Conservation (phyloP, 2,329 filamentous ascomycete species). For the Curvularia verruculosa region DNA sequence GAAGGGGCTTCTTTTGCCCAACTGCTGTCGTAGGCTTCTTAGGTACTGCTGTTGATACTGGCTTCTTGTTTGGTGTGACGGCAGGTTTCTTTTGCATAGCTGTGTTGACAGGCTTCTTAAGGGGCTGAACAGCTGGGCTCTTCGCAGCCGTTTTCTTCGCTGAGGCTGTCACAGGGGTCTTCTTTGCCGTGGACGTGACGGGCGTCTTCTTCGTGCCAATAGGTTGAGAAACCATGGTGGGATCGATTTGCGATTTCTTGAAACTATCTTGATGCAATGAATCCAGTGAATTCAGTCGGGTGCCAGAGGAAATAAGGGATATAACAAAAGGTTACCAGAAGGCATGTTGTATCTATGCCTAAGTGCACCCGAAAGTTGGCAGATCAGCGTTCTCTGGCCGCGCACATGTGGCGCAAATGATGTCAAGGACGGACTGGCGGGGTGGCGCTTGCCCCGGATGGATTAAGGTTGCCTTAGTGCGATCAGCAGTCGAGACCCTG, state of each 20-base stretch:
- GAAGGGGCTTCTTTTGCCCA: conserved; percentile 19
- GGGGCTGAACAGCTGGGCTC: conserved; percentile 16
- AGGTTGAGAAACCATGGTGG: conserved; percentile 34
- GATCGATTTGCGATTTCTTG: not conserved
- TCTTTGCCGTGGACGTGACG: conserved; percentile 26
- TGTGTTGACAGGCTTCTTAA: conserved; percentile 27
- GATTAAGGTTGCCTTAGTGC: conserved; percentile 35
- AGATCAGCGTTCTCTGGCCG: conserved; percentile 13
- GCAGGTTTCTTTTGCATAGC: conserved; percentile 28
- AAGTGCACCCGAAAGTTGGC: conserved; percentile 22
- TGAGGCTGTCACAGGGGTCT: conserved; percentile 14
- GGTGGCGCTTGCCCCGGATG: conserved; percentile 22
- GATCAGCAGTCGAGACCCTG: conserved; percentile 27
- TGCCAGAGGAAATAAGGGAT: not conserved
- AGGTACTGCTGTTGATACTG: conserved; percentile 3
- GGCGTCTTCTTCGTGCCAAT: conserved; percentile 35
- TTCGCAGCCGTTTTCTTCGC: conserved; percentile 9
- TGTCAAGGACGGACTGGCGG: conserved; percentile 30
- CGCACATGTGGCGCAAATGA: conserved; percentile 29
- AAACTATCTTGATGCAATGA: not conserved
- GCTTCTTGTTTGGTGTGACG: conserved; percentile 9
- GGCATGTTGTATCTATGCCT: conserved; percentile 7
- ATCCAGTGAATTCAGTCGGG: not conserved
- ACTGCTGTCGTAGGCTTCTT: conserved; percentile 22
- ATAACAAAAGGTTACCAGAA: not conserved